Base-by-base conservation (phyloP, 164 flowering plant species). In the Pachysandra terminalis region DNA sequence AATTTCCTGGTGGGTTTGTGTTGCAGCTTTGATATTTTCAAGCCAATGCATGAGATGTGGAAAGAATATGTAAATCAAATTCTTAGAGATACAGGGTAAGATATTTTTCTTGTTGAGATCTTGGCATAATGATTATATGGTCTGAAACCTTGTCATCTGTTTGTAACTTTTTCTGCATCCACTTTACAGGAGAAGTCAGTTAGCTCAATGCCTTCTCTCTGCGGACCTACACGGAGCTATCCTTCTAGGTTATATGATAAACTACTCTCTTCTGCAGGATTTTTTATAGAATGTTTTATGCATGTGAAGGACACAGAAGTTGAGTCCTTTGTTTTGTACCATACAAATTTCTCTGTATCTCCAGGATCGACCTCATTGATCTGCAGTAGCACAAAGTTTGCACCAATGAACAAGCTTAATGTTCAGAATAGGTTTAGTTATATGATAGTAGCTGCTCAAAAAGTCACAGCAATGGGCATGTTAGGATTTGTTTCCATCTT, bases 191-290 rank as follows among this genome's bases (percentile, higher is more conserved):
- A 80, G 79, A 71, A 80, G 70, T 68, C 84, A 87, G 64, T 63
- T 95, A 68, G 81, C 88, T 49, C 89, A 85, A 40, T 67, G 75
- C 77, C 81, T 95, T 71, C 86, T 90, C 19, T 68, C 72, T 69
- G 94, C 94, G 19, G 93, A 95, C 72, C 77, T 95, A 53, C 97
- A 92, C 74, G 97, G 99, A 76, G 90, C 97, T 59, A 66, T 81
- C 61, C 78, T 94, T 75, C 73, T 61, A 77, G 97, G 97, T 93
- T 26, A 63, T 59, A 62, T 27, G 25, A 68, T 19, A 63, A n/a
- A 56, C 37, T 32, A 32, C 7, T 7, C 37, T 32, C 37, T 32
- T 32, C 7, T 32, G 37, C 3, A 32, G 7, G 37, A 32, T 32
- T 32, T 32, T 32, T 32, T 32, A 7, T 32, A 32, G 7, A 32